Percentiles rank a stretch among this genome's conserved stretches.
Conservation (phyloP, 495 filamentous ascomycete species). For the Neurospora sp. region DNA sequence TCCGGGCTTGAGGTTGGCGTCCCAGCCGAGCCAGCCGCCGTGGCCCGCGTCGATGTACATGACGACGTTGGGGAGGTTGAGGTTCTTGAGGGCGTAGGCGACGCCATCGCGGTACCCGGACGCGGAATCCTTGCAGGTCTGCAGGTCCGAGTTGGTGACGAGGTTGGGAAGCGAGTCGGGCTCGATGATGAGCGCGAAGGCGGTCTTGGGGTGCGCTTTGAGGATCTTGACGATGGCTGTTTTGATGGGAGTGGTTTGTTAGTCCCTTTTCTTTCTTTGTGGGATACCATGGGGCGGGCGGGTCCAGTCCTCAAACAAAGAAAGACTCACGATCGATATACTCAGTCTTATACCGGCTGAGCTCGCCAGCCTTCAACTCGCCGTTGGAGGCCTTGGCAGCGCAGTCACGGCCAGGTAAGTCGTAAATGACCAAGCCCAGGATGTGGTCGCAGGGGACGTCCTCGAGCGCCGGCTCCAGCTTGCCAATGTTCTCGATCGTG, state of each 20-base stretch:
- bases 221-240: conserved; percentile 46
- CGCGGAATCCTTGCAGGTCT: conserved; percentile 54
- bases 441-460: conserved; percentile 47
- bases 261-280: conserved; percentile 14
- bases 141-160: conserved; percentile 59
- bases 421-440: conserved; percentile 62
- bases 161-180: conserved; percentile 75
- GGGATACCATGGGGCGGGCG: neutral
- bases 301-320: no score
- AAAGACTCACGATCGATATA: conserved; percentile 54
- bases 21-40: conserved; percentile 78
- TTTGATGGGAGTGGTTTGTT: conserved; percentile 19
- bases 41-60: conserved; percentile 81
- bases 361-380: conserved; percentile 55
- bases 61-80: conserved; percentile 68
- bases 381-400: conserved; percentile 69
- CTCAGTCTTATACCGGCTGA: conserved; percentile 53
- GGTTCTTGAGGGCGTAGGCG: conserved; percentile 58
- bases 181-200: conserved; percentile 51
- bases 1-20: conserved; percentile 62
- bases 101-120: conserved; percentile 57
- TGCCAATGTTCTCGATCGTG: conserved; percentile 48
- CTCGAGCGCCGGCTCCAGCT: conserved; percentile 44
- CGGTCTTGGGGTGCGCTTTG: conserved; percentile 43
- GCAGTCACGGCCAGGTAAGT: conserved; percentile 70